phyloP scores from a whole-genome alignment of 1,284 basidiomycete species.

The Albatrellus sp. region DNA sequence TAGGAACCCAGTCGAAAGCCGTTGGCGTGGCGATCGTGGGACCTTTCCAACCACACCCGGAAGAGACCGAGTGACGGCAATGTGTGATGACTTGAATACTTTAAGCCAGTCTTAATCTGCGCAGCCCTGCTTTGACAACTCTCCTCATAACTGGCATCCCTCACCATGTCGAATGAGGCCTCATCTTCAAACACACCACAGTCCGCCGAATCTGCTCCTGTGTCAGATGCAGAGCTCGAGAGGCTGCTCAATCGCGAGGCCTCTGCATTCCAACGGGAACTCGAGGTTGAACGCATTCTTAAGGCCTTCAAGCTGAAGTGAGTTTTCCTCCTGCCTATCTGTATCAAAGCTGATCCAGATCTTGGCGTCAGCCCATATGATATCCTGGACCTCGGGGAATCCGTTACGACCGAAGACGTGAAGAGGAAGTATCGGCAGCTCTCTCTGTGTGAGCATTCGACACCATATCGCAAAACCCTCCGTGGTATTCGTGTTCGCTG shows the following conservation, averaged over 20 bases:
- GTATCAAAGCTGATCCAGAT: background rate
- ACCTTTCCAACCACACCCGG: too few relatives aligned
- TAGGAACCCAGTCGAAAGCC: too few relatives aligned
- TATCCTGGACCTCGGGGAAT: constrained; percentile 55
- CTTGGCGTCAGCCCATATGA: constrained; percentile 54
- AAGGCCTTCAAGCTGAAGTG: constrained; percentile 80
- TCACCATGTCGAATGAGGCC: background rate
- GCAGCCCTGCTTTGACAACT: too few relatives aligned
- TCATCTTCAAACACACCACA: constrained; percentile 3
- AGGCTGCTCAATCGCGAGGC: constrained; percentile 66
- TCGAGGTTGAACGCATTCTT: constrained; percentile 77
- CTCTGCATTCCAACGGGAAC: constrained; percentile 70
- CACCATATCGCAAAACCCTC: constrained; percentile 4
- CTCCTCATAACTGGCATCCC: too few relatives aligned
- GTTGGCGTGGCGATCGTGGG: too few relatives aligned
- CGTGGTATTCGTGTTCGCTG: constrained; percentile 5
- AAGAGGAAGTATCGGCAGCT: constrained; percentile 74
- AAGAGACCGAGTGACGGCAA: too few relatives aligned
- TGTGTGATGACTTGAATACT: too few relatives aligned
- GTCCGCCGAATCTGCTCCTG: background rate
- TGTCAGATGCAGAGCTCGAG: constrained; percentile 44
- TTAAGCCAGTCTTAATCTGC: too few relatives aligned
- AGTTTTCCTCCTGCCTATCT: constrained; percentile 14
- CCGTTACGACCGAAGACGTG: constrained; percentile 54
- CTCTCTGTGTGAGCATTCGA: constrained; percentile 54